A percentile compares a stretch with the other conserved stretches of the same genome.
These are phyloP conservation scores for Physcia stellaris DNA, from an alignment of 495 filamentous ascomycete genomes.

Conservation along the genomic window DNA sequence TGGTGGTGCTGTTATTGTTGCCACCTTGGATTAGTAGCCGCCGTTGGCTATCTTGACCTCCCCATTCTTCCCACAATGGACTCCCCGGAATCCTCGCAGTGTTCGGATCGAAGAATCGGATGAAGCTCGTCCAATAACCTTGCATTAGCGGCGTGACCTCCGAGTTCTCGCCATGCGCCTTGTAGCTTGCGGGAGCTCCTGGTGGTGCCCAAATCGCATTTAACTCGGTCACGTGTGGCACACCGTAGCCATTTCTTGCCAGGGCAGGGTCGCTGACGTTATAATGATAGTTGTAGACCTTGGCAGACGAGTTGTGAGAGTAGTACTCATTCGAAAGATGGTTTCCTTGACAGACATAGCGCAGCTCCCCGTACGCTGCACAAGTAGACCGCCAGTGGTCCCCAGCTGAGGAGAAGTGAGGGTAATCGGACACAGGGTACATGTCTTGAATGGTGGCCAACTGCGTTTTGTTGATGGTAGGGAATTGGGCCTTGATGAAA, in stretches of 20 bases:
- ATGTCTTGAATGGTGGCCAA: conserved; percentile 39
- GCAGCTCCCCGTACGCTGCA: conserved; percentile 55
- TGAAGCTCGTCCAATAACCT: conserved; percentile 57
- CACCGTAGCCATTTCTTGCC: conserved; percentile 39
- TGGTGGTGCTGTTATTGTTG: neutral
- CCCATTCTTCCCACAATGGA: conserved; percentile 38
- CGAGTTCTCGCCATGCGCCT: conserved; percentile 31
- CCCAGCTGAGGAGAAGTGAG: conserved; percentile 28
- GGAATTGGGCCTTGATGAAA: conserved; percentile 53
- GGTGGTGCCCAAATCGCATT: conserved; percentile 42
- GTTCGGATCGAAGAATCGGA: conserved; percentile 51
- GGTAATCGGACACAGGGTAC: conserved; percentile 37
- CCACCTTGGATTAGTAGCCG: neutral
- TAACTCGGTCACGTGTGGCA: conserved; percentile 47
- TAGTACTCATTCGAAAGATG: conserved; percentile 35
- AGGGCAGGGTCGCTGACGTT: conserved; percentile 40
- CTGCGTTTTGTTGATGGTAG: conserved; percentile 37
- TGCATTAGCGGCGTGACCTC: conserved; percentile 44
- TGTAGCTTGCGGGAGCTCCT: conserved; percentile 43
- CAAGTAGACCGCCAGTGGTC: conserved; percentile 46
- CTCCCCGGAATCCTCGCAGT: conserved; percentile 25
- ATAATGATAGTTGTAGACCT: conserved; percentile 55
- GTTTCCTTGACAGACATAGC: conserved; percentile 59
- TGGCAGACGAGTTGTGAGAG: conserved; percentile 14
- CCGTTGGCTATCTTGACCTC: neutral